Conservation (phyloP, 2,329 filamentous ascomycete genomes). For the Penicillium italicum region DNA sequence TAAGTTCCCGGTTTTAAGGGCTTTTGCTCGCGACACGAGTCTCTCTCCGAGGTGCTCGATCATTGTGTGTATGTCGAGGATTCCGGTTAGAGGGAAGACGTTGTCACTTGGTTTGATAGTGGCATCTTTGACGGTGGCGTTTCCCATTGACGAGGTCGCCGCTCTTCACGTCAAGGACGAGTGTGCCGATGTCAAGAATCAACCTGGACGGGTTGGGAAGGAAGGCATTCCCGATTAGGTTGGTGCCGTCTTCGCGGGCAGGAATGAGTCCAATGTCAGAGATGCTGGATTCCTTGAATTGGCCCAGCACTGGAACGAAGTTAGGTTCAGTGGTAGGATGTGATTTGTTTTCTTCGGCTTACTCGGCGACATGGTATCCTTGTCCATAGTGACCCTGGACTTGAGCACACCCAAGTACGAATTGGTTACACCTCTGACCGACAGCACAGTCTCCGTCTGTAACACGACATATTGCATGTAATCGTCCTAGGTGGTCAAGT, state of each 20-base stretch:
- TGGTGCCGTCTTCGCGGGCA: conserved; percentile 46
- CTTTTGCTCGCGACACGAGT: conserved; percentile 23
- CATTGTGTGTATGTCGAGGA: conserved; percentile 45
- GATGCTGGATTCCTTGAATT: conserved; percentile 49
- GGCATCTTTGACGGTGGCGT: conserved; percentile 49
- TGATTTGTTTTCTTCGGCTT: conserved; percentile 6
- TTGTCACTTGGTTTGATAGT: conserved; percentile 54
- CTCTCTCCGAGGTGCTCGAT: conserved; percentile 26
- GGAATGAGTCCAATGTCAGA: conserved; percentile 45
- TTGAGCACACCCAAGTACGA: conserved; percentile 33
- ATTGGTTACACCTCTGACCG: conserved; percentile 28
- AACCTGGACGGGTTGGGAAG: conserved; percentile 58
- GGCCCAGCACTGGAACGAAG: conserved; percentile 48
- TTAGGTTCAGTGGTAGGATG: neutral
- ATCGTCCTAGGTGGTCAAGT: conserved; percentile 27
- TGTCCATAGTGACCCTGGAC: conserved; percentile 35
- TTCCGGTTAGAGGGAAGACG: conserved; percentile 47
- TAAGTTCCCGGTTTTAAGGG: conserved; percentile 29
- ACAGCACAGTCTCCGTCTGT: conserved; percentile 23
- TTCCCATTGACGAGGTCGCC: conserved; percentile 50
- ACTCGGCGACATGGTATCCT: conserved; percentile 36
- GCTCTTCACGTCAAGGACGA: conserved; percentile 52
- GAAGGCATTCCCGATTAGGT: conserved; percentile 51
- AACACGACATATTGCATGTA: conserved; percentile 36
- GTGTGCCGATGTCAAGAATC: conserved; percentile 54